Conservation (phyloP, 768 basidiomycete genomes). For the Terana coerulea region DNA sequence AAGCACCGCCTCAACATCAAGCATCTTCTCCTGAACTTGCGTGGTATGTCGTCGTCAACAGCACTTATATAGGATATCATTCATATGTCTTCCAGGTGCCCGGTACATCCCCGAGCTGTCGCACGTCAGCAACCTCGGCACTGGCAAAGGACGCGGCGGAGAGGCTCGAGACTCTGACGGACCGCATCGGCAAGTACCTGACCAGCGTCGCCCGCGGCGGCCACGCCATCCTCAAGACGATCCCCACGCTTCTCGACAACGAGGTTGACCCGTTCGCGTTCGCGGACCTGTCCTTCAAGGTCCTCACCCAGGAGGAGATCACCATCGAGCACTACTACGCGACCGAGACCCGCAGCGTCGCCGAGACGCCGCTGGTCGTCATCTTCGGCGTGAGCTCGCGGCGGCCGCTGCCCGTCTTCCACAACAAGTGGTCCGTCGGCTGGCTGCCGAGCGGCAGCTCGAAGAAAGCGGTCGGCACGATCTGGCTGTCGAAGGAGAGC, state of each 20-base stretch:
- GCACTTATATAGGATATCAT: not conserved
- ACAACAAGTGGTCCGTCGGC: not conserved
- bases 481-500: not conserved
- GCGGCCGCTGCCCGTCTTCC: not conserved
- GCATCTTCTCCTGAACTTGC: slow-evolving; percentile 17
- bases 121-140: slow-evolving; percentile 4
- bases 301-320: not conserved
- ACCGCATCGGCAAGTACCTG: slow-evolving; percentile 12
- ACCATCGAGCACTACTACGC: not conserved
- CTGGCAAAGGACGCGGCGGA: slow-evolving; percentile 1
- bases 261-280: not conserved
- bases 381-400: not conserved
- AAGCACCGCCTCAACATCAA: slow-evolving; percentile 6
- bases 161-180: slow-evolving; percentile 5
- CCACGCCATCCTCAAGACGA: slow-evolving; percentile 17
- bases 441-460: not conserved
- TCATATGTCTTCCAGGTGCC: slow-evolving; percentile 6
- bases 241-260: slow-evolving; percentile 10
- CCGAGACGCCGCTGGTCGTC: not conserved
- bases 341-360: not conserved
- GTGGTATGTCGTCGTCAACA: slow-evolving; percentile 1
- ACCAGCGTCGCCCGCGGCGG: slow-evolving; percentile 6
- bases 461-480: not conserved
- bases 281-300: not conserved
- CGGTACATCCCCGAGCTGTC: slow-evolving; percentile 16